phyloP scores from a whole-genome alignment of 2,329 filamentous ascomycete species.

The Colletotrichum tropicale region DNA sequence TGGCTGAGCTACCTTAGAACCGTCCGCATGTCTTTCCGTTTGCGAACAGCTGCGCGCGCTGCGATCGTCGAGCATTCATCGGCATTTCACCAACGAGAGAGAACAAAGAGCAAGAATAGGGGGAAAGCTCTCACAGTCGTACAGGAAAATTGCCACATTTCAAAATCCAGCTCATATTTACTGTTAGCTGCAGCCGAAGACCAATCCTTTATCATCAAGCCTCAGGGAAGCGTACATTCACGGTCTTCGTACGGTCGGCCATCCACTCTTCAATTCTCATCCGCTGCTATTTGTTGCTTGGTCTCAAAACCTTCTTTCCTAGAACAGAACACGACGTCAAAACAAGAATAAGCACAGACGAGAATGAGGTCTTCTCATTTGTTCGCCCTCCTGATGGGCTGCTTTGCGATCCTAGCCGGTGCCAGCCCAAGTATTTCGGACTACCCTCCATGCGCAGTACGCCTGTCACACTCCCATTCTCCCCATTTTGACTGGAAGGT shows the following conservation, averaged over 20 bases:
- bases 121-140: not conserved
- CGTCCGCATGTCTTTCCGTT: not conserved
- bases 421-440: not conserved
- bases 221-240: rapidly evolving
- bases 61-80: not conserved
- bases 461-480: not conserved
- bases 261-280: not conserved
- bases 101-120: not conserved
- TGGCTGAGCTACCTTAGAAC: not conserved
- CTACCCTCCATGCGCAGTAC: not conserved
- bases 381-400: not conserved
- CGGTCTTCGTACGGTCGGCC: not conserved
- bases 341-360: not conserved
- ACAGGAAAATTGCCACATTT: not conserved
- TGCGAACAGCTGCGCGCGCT: not conserved
- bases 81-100: not conserved
- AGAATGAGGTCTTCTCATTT: not conserved
- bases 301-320: not conserved
- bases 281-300: not conserved
- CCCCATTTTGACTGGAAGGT: not conserved
- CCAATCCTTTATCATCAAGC: not conserved
- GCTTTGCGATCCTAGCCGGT: not conserved
- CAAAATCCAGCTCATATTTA: not conserved
- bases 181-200: not conserved
- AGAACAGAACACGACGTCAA: rapidly evolving